Evolutionary conservation across 2,329 filamentous ascomycete genomes (phyloP).

Genomic region (Magnaporthales sp.): DNA sequence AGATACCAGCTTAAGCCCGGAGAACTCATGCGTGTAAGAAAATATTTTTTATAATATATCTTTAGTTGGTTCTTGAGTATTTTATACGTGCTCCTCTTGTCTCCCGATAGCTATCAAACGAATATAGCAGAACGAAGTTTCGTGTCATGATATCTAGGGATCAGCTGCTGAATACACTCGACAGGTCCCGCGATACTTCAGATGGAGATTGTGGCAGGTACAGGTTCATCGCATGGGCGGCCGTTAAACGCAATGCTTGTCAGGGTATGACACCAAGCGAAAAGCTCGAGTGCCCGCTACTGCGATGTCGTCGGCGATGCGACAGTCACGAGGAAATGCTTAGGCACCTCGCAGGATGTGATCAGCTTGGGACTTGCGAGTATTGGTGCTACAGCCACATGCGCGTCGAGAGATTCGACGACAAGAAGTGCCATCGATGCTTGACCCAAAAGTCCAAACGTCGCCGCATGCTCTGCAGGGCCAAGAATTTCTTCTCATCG

Average conservation of each 20-base stretch:
- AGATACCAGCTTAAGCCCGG: conserved; percentile 2
- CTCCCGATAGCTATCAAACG: neutral
- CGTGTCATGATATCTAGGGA: neutral
- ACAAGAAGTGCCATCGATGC: conserved; percentile 39
- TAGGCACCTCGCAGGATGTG: conserved; percentile 43
- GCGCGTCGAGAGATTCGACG: conserved; percentile 42
- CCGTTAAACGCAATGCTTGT: conserved; percentile 43
- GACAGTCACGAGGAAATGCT: conserved; percentile 45
- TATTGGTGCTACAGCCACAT: conserved; percentile 49
- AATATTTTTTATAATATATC: neutral
- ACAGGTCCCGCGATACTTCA: conserved; percentile 34
- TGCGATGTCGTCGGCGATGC: conserved; percentile 41
- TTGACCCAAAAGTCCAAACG: conserved; percentile 37
- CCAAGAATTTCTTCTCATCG: conserved; percentile 44
- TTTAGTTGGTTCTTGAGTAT: neutral
- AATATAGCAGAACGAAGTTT: neutral
- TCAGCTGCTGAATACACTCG: neutral
- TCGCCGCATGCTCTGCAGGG: conserved; percentile 41
- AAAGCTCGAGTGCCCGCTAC: conserved; percentile 40
- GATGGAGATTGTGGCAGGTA: conserved; percentile 42
- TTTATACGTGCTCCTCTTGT: neutral
- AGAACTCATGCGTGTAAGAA: conserved; percentile 14
- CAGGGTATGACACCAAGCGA: conserved; percentile 36
- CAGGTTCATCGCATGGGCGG: conserved; percentile 48
- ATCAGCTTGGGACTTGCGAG: conserved; percentile 38